A percentile compares a stretch with the other conserved stretches of the same genome.
These are phyloP conservation scores for Aspergillus bertholletiae DNA, from an alignment of 495 filamentous ascomycete species.

Conservation along the genomic window DNA sequence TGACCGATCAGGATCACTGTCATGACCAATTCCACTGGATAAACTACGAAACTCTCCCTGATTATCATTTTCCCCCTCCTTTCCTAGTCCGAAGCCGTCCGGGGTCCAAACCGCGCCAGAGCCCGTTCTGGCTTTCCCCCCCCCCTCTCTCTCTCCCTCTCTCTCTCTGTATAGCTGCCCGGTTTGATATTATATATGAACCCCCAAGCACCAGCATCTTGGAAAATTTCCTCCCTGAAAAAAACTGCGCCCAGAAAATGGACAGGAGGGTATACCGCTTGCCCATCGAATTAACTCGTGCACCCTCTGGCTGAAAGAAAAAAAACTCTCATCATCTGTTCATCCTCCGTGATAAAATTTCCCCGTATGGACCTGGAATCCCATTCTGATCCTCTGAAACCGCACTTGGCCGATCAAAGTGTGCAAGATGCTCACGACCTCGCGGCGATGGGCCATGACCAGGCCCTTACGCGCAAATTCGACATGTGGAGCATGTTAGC, in stretches of 20 bases:
- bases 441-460: slow-evolving; percentile 47
- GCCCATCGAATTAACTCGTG: not conserved
- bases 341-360: not conserved
- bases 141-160: not conserved
- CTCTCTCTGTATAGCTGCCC: not conserved
- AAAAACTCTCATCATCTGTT: not conserved
- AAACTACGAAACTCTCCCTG: no score
- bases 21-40: slow-evolving; percentile 6
- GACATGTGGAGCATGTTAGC: slow-evolving; percentile 45
- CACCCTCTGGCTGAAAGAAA: not conserved
- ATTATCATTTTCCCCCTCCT: not conserved
- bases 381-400: slow-evolving; percentile 27
- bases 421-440: slow-evolving; percentile 47
- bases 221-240: not conserved
- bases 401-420: slow-evolving; percentile 28
- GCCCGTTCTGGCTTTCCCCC: no score
- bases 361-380: slow-evolving; percentile 31
- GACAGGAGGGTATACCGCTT: slow-evolving; percentile 1
- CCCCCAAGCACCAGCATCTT: not conserved
- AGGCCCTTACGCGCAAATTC: slow-evolving; percentile 45
- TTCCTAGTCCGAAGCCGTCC: not conserved
- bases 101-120: not conserved
- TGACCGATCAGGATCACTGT: not conserved
- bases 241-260: slow-evolving; percentile 3
- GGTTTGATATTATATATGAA: slow-evolving; percentile 1